Evolutionary conservation across 495 filamentous ascomycete genomes (phyloP), one percentile per base, ranked within the genome.

Genomic region (Staphylotrichum longicolle): DNA sequence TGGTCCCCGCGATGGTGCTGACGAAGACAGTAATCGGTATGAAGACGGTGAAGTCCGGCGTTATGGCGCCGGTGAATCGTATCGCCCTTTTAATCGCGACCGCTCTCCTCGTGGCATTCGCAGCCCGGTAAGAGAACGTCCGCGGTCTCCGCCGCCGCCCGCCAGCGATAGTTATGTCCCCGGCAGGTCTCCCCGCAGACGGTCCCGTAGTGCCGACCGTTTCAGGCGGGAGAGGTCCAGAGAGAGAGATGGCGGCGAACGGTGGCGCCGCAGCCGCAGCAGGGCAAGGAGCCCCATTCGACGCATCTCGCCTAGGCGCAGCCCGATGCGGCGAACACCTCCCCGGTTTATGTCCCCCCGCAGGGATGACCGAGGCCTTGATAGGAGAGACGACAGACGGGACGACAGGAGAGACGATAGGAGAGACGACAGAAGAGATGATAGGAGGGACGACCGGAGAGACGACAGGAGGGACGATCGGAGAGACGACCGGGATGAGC

Each of bases 41-140:
- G 80, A 82, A 59, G 80, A 83, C 48, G 82, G 82, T 5, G 80
- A 83, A 66, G 81, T 83, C 20, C 75, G 79, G 45, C 75, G 76
- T 60, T 81, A 83, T 65, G 82, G 82, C 34, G 79, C 76, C n/a
- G 82, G 82, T 0, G 82, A 85, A 70, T 81, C 78, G 15, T 85
- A 83, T 63, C 68, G 81, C 40, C 82, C 82, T 5, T 76, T 73
- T 54, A 79, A 78, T 60, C 73, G 79, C 6, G 75, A 77, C 58
- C 76, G 78, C 33, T 78, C 79, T 11, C 77, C 74, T 39, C 71
- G 74, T 39, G 70, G 76, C 58, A 72, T 73, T 53, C 71, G 78
- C 58, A 80, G 77, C 62, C 77, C 78, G 0, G 45, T 70, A 2
- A 71, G 77, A 60, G 77, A 76, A 8, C 65, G 74, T 48, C 70